A percentile compares a stretch with the other conserved stretches of the same genome.
phyloP scores from a whole-genome alignment of 768 basidiomycete species.

The Saitozyma sp. region DNA sequence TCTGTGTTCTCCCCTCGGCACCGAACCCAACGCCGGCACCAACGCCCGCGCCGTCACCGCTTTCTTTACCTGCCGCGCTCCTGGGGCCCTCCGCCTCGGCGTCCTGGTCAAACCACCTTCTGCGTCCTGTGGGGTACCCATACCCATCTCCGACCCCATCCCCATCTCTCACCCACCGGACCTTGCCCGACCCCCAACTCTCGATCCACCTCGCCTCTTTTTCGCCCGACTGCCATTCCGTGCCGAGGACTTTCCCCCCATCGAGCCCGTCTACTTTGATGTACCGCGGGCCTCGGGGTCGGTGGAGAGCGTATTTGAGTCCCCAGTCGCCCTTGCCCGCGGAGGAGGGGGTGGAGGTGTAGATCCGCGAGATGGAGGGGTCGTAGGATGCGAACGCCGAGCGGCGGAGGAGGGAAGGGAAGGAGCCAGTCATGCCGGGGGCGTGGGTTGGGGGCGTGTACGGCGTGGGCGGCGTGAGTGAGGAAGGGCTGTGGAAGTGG shows the following conservation, averaged over 20 bases:
- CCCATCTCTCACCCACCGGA: constrained; percentile 30
- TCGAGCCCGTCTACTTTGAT: constrained; percentile 45
- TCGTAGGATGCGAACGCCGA: constrained; percentile 47
- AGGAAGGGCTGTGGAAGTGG: not conserved
- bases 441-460: not conserved
- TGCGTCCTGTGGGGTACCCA: too few relatives aligned
- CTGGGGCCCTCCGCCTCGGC: not conserved
- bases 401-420: constrained; percentile 46
- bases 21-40: too few relatives aligned
- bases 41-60: not conserved
- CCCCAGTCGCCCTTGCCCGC: constrained; percentile 44
- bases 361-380: constrained; percentile 49
- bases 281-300: constrained; percentile 33
- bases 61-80: not conserved
- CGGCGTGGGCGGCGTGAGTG: not conserved
- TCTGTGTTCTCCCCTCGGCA: too few relatives aligned
- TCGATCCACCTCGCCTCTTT: constrained; percentile 46
- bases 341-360: constrained; percentile 47
- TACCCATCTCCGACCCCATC: constrained; percentile 4
- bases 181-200: constrained; percentile 41
- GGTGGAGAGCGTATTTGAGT: constrained; percentile 40
- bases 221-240: constrained; percentile 48
- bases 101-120: not conserved
- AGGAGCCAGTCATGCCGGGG: constrained; percentile 33
- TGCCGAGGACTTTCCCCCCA: constrained; percentile 36